Base-by-base conservation (phyloP, 1,139 yeast species). In the Yamadazyma conglobata region DNA sequence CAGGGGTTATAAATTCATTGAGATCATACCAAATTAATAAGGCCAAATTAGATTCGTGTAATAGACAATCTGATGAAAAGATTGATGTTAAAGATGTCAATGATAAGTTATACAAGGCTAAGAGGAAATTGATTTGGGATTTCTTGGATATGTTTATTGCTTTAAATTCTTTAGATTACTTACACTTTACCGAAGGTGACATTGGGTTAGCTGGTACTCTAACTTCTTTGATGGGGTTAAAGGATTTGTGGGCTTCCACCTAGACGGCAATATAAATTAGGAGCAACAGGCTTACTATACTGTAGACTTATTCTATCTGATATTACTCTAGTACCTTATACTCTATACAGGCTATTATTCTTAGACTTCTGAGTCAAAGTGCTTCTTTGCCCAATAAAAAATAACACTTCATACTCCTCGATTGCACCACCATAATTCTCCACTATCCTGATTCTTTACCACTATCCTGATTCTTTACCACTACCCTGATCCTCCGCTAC, bases 191-290 rank as follows among this genome's bases (percentile, higher is more conserved):
- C 53, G 96, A 89, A 47, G 94, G 95, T 30, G 70, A 81, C 30
- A 74, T 87, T 34, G 96, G 95, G 30, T 64, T 81, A 42, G 89
- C 93, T 27, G 97, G 97, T 56, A 70, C 83, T 19, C 64, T 85
- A 39, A 87, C 96, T 19, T 82, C 95, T 24, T 39, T 80, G 34
- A 65, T 88, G 60, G 96, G 95, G 22, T 67, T 86, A 39, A 73
- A 70, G 51, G 88, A 85, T 47, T 61, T 83, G 43, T 89, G 91
- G 91, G 60, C 45, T 19, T 30, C 49, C 10, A 48, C 54, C 31
- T 44, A 36, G 26, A n/a, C n/a, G n/a, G n/a, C n/a, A n/a, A n/a
- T n/a, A n/a, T n/a, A n/a, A n/a, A n/a, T n/a, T n/a, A n/a, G n/a
- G n/a, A n/a, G n/a, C n/a, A n/a, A n/a, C n/a, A n/a, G n/a, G n/a